Base-by-base conservation (phyloP, 225 moss, liverwort and hornwort genomes). In the Anthoceros angustus region DNA sequence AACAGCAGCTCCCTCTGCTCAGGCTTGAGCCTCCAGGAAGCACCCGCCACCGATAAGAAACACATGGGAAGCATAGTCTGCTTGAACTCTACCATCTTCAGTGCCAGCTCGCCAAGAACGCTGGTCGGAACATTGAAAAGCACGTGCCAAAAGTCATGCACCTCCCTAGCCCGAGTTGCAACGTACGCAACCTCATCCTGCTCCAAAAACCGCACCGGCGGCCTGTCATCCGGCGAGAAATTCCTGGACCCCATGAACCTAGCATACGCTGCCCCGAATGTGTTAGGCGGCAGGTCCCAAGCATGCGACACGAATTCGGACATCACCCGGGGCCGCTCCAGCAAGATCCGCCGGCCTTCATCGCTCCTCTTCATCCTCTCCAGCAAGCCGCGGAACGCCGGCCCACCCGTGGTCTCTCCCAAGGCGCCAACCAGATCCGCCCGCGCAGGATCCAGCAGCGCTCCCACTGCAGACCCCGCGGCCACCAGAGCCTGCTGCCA, bases 31-130 rank as follows among this genome's bases (percentile, higher is more conserved):
- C 82, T 87, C 98, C 98, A 98, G 9, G 98, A 87, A n/a, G 88
- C 98, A 69, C 98, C 98, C 55, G 89, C 79, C 32, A 98, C 98
- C 23, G 98, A 89, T 49, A 98, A 73, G 64, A 92, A 92, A 78
- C 92, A 92, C 98, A 98, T 98, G 4, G 98, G 98, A 70, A 98
- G 70, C 12, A 92, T 74, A 11, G 92, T 92, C 69, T 98, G 98
- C 89, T 92, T 82, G 64, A 98, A 98, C 75, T 98, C 98, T 41
- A 98, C 84, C 98, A 98, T 89, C 76, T 98, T 98, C 11, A 98
- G 79, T 24, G 92, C 92, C 69, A 98, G 69, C 66, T 98, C 98
- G n/a, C 98, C 98, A 42, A 85, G 67, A 7, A 98, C 86, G 69
- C 78, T 83, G 9, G 98, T 98, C 25, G 87, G 98, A 66, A 88